Evolutionary conservation across 2,329 filamentous ascomycete species (phyloP).

Genomic region (Eurotiales sp.): DNA sequence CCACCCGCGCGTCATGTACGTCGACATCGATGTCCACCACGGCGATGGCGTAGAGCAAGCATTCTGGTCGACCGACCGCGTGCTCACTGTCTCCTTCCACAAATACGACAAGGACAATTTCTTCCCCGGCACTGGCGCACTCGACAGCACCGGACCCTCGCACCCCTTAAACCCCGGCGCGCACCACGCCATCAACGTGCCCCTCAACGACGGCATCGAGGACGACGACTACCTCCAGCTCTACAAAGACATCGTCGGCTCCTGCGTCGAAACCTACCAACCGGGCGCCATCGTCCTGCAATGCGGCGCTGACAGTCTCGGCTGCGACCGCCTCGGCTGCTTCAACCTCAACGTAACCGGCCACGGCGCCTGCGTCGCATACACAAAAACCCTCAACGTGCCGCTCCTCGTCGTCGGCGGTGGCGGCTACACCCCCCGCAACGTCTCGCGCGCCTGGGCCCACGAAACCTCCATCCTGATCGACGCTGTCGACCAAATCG

Average conservation of each 20-base stretch:
- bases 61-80: constrained; percentile 82
- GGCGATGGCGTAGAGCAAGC: constrained; percentile 89
- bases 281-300: constrained; percentile 90
- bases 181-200: constrained; percentile 86
- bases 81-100: constrained; percentile 93
- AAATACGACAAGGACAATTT: constrained; percentile 85
- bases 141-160: constrained; percentile 78
- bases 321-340: constrained; percentile 85
- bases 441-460: constrained; percentile 94
- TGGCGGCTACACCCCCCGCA: constrained; percentile 92
- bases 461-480: constrained; percentile 93
- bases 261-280: constrained; percentile 77
- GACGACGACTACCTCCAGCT: constrained; percentile 84
- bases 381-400: constrained; percentile 73
- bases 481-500: constrained; percentile 66
- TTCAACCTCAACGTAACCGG: constrained; percentile 97
- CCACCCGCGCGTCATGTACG: constrained; percentile 83
- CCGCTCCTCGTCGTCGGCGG: constrained; percentile 90
- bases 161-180: constrained; percentile 82
- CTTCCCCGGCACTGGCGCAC: constrained; percentile 86
- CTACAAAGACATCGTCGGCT: constrained; percentile 75
- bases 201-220: constrained; percentile 84
- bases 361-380: constrained; percentile 86
- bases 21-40: constrained; percentile 91
- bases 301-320: constrained; percentile 91